Conservation (phyloP, 169 alveolate genomes). For the Besnoitia besnoiti region DNA sequence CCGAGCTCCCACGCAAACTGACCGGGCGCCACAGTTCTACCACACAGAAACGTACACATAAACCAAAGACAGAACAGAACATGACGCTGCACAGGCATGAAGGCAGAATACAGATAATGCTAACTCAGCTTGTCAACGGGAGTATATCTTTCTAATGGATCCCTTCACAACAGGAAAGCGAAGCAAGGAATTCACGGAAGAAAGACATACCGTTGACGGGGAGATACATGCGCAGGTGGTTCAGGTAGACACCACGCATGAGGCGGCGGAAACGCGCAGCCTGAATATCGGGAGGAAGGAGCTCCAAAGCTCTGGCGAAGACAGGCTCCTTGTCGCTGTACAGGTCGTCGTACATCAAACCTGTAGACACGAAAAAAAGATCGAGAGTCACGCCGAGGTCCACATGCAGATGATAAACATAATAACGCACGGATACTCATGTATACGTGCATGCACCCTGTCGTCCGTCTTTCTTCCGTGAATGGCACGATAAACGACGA, state of each 20-base stretch:
- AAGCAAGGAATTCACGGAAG: no score
- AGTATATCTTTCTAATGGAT: no score
- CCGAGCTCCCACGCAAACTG: no score
- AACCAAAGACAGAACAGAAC: no score
- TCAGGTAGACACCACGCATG: conserved; percentile 82
- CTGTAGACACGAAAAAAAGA: conserved; percentile 71
- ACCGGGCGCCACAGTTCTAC: no score
- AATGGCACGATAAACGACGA: neutral
- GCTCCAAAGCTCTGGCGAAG: conserved; percentile 83
- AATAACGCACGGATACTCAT: neutral
- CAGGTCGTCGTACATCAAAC: conserved; percentile 85
- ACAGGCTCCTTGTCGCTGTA: conserved; percentile 85
- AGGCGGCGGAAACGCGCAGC: conserved; percentile 82
- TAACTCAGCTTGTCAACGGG: no score
- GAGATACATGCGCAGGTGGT: conserved; percentile 70
- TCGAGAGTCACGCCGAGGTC: neutral
- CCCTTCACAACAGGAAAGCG: no score
- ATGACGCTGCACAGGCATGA: no score
- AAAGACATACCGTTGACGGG: conserved; percentile 39
- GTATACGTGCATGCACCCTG: neutral
- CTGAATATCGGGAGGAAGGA: conserved; percentile 81
- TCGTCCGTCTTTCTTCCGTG: neutral
- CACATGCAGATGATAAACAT: neutral
- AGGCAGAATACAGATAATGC: no score
- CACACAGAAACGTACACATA: no score